A percentile compares a stretch with the other conserved stretches of the same genome.
These are phyloP conservation scores for Elsinoe perseae DNA, from an alignment of 2,329 filamentous ascomycete species.

Conservation along the genomic window DNA sequence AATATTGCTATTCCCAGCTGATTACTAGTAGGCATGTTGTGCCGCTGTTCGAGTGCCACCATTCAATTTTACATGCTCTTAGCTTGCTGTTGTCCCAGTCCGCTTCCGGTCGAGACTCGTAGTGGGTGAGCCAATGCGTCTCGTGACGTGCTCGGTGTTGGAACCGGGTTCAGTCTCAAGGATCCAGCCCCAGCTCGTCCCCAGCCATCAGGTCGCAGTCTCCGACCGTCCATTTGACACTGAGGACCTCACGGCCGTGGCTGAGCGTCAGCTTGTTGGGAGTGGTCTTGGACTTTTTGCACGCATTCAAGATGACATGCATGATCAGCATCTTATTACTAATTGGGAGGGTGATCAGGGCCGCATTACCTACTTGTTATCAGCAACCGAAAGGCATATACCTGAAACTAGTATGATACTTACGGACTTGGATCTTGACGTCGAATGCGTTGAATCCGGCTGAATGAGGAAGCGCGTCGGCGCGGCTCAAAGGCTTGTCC, in stretches of 20 bases:
- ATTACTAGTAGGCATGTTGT: no score
- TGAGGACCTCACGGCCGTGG: not conserved
- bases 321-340: not conserved
- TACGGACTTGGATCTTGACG: not conserved
- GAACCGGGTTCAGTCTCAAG: not conserved
- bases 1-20: no score
- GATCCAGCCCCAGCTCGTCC: conserved; percentile 1
- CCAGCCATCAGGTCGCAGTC: not conserved
- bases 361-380: not conserved
- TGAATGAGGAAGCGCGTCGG: not conserved
- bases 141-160: no score
- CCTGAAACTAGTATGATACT: not conserved
- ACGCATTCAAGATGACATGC: not conserved
- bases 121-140: no score
- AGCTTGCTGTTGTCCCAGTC: no score
- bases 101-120: no score
- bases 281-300: not conserved
- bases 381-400: not conserved
- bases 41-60: no score
- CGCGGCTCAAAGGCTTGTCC: no score
- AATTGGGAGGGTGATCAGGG: not conserved
- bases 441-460: not conserved
- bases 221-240: not conserved
- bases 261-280: not conserved
- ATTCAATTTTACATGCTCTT: no score